Evolutionary conservation across 495 filamentous ascomycete species (phyloP).

Genomic region (Aspergillus ostianus): DNA sequence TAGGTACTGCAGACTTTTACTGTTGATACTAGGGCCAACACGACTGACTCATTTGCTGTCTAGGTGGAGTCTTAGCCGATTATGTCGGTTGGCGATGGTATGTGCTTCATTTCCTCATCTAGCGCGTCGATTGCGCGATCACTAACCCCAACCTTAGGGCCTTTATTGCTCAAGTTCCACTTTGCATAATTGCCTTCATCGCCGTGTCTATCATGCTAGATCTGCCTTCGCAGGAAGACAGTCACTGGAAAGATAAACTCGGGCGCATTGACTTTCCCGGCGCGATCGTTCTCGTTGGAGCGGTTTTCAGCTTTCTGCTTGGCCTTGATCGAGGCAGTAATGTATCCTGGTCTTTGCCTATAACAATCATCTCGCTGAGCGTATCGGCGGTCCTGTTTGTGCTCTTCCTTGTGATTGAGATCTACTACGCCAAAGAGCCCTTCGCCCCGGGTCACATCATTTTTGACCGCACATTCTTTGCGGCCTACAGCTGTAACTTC

Average conservation of each 20-base stretch:
- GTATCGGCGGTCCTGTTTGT: conserved; percentile 61
- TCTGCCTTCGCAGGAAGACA: conserved; percentile 54
- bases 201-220: conserved; percentile 62
- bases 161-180: conserved; percentile 68
- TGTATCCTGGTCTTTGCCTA: conserved; percentile 59
- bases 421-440: conserved; percentile 67
- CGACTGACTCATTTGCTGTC: conserved; percentile 1
- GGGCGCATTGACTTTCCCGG: conserved; percentile 78
- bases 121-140: conserved; percentile 1
- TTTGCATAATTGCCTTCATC: conserved; percentile 65
- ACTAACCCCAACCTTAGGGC: conserved; percentile 46
- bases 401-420: conserved; percentile 69
- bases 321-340: conserved; percentile 81
- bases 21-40: neutral
- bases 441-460: conserved; percentile 82
- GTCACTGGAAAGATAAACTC: conserved; percentile 63
- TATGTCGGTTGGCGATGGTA: conserved; percentile 82
- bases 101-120: conserved; percentile 15
- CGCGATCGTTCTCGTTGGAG: conserved; percentile 65
- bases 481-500: conserved; percentile 73
- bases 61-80: conserved; percentile 68
- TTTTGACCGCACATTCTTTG: conserved; percentile 65
- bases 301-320: conserved; percentile 69
- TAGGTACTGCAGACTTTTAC: conserved; percentile 47
- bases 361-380: conserved; percentile 59